These are phyloP conservation scores for Neurospora sp. DNA, from an alignment of 495 filamentous ascomycete genomes.

Conservation along the genomic window DNA sequence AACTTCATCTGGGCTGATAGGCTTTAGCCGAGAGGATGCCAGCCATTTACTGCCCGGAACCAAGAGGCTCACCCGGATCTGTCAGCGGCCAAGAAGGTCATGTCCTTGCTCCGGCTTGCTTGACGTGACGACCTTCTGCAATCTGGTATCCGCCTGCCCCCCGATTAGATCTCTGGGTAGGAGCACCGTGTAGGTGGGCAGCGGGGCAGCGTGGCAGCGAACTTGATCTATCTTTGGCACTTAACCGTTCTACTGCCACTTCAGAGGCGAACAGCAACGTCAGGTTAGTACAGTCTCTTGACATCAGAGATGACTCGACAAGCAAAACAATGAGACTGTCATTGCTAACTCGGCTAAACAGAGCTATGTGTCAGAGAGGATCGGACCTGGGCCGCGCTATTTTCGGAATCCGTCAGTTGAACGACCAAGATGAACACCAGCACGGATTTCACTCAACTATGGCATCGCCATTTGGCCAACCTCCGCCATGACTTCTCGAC, in stretches of 20 bases:
- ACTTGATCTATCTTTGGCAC: not conserved
- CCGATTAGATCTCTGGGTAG: not conserved
- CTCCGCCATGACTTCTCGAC: slow-evolving; percentile 8
- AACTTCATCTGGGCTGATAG: not conserved
- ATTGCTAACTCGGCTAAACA: not conserved
- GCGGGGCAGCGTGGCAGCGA: not conserved
- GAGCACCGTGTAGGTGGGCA: not conserved
- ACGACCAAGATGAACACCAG: not conserved
- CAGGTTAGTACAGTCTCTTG: not conserved
- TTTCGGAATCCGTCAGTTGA: not conserved
- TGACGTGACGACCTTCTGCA: not conserved
- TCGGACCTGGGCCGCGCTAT: not conserved
- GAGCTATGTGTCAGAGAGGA: not conserved
- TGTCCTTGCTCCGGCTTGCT: not conserved
- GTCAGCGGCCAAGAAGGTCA: not conserved
- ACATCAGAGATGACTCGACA: not conserved
- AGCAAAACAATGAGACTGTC: not conserved
- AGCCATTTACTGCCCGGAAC: not conserved
- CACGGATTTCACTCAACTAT: slow-evolving; percentile 9
- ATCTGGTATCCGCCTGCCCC: not conserved
- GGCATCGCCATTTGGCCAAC: slow-evolving; percentile 10
- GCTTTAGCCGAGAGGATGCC: not conserved
- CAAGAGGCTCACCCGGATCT: not conserved
- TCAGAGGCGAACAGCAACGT: not conserved
- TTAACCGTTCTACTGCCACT: not conserved